A percentile compares a stretch with the other conserved stretches of the same genome.
Conservation (phyloP, 108 stramenopile genomes). For the Halocafeteria seosinensis region DNA sequence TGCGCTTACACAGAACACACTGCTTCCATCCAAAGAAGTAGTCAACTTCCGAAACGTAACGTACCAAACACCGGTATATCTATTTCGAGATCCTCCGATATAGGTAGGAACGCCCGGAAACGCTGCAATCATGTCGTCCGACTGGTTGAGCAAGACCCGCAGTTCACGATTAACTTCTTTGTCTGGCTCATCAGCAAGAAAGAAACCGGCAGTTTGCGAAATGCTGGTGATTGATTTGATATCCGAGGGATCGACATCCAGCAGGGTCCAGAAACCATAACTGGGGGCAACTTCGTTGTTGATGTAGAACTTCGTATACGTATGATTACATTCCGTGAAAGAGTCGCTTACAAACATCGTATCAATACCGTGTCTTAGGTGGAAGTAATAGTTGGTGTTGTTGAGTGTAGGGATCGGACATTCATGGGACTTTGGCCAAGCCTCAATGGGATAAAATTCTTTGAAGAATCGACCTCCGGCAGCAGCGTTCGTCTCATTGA, state of each 20-base stretch:
- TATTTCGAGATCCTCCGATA: background rate
- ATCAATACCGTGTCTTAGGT: background rate
- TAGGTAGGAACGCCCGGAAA: background rate
- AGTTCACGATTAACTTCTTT: background rate
- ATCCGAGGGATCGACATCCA: background rate
- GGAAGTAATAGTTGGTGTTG: background rate
- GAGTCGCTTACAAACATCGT: background rate
- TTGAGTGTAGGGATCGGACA: background rate
- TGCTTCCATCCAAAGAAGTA: no score
- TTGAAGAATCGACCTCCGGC: background rate
- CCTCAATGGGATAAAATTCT: constrained; percentile 3
- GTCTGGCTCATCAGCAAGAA: constrained; percentile 1
- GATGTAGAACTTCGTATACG: background rate
- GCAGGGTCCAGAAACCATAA: background rate
- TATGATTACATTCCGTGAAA: background rate
- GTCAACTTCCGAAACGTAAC: no score
- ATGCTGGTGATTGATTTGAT: background rate
- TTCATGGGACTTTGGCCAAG: constrained; percentile 4
- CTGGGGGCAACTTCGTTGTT: background rate
- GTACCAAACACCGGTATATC: background rate
- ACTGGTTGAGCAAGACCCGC: background rate
- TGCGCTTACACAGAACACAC: no score
- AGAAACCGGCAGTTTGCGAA: background rate
- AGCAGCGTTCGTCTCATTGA: background rate
- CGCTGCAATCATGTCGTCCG: background rate